Percentiles rank a stretch among this genome's conserved stretches.
These are phyloP conservation scores for Pezicula rhizophila DNA, from an alignment of 2,329 filamentous ascomycete genomes.

Conservation along the genomic window DNA sequence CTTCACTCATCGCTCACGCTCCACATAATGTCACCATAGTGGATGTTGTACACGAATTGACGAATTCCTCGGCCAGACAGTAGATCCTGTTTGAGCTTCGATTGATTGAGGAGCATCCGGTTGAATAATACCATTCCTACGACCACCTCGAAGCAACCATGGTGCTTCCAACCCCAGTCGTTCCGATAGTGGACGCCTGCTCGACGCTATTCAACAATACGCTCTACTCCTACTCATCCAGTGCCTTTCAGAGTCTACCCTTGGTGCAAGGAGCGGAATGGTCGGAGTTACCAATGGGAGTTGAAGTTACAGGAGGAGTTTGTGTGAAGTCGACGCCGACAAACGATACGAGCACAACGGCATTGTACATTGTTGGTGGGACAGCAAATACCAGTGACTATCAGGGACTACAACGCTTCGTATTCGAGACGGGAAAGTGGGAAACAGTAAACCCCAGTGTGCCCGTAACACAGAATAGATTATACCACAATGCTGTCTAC, in stretches of 20 bases:
- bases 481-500: conserved; percentile 71
- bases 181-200: conserved; percentile 70
- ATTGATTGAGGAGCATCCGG: conserved; percentile 9
- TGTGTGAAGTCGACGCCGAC: conserved; percentile 67
- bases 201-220: conserved; percentile 75
- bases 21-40: conserved; percentile 19
- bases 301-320: conserved; percentile 65
- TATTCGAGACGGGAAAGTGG: conserved; percentile 52
- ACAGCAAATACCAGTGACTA: conserved; percentile 49
- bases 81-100: conserved; percentile 5
- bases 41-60: conserved; percentile 5
- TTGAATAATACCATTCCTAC: conserved; percentile 1
- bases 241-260: conserved; percentile 68
- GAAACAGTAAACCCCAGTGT: conserved; percentile 42
- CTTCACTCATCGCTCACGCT: conserved; percentile 6
- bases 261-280: conserved; percentile 67
- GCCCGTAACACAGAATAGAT: conserved; percentile 48
- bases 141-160: conserved; percentile 12
- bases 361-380: conserved; percentile 79
- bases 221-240: conserved; percentile 74
- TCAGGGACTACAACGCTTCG: conserved; percentile 67
- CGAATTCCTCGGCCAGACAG: conserved; percentile 11
- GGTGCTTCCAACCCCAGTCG: conserved; percentile 58
- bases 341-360: conserved; percentile 50
- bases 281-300: conserved; percentile 58